Base-by-base conservation (phyloP, 2,329 filamentous ascomycete species). In the Chaetomium sp. region DNA sequence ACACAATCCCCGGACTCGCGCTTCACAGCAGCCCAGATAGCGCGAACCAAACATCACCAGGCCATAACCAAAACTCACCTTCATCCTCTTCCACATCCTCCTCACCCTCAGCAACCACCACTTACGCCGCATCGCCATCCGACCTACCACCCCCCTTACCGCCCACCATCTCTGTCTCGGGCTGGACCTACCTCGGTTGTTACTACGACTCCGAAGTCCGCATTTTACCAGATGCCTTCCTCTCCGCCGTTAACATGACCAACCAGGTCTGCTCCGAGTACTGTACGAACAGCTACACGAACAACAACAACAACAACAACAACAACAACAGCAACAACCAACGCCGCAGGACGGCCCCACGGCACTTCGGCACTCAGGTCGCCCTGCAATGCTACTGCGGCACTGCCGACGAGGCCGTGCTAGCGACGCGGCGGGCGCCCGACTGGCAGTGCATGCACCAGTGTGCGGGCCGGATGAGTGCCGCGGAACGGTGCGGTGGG, bases 171-270 rank as follows among this genome's bases (percentile, higher is more conserved):
- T 37, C 12, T 12, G 48, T 55, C n/a, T 4, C 48, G 5, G 53
- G 53, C 36, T 55, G 53, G 53, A 47, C 35, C 36, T 47, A 55
- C 47, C 35, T 51, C 4, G 53, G 53, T 11, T 55, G 53, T 27
- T 51, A 35, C 42, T 55, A 55, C 53, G 53, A 55, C 48, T 36
- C 27, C 3, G 11, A 14, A 9, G 32, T 19, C 1, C 53, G 53
- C n/a, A 4, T 55, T 5, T 42, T 55, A 10, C 36, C 36, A 5
- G 42, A 38, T 37, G 52, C 41, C 1, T 35, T 14, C 3, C 7
- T 27, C 27, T 32, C 47, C 2, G n/a, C 10, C 32, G 3, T 4
- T 7, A 47, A 51, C 48, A 55, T 55, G 53, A 55, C 48, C 42
- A 55, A 55, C 53, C 42, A 4, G 1, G 27, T 6, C 10, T 55